Percentiles rank a stretch among this genome's conserved stretches.
These are phyloP conservation scores for Phytophthora agathidicida DNA, from an alignment of 352 stramenopile genomes.

Conservation along the genomic window DNA sequence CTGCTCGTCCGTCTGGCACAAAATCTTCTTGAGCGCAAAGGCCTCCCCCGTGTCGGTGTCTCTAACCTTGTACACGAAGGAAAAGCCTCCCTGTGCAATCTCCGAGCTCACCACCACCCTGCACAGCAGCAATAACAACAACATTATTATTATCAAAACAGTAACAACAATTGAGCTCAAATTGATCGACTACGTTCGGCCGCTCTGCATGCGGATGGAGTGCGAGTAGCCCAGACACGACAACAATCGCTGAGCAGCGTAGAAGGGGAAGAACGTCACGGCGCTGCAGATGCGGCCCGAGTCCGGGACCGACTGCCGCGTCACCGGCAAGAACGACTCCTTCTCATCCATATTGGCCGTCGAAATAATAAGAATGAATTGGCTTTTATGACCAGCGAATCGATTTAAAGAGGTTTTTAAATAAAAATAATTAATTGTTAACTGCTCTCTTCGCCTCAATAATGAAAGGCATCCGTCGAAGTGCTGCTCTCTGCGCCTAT, in stretches of 20 bases:
- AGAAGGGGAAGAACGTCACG: slow-evolving; percentile 67
- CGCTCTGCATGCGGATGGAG: slow-evolving; percentile 73
- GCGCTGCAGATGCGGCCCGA: slow-evolving; percentile 52
- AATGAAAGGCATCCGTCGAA: slow-evolving; percentile 15
- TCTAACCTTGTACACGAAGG: slow-evolving; percentile 81
- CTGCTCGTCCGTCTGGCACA: slow-evolving; percentile 88
- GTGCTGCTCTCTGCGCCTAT: not conserved
- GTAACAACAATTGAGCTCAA: no score
- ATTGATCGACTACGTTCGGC: no score
- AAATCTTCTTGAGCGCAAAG: slow-evolving; percentile 91
- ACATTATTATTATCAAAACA: slow-evolving; percentile 5
- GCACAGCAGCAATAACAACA: slow-evolving; percentile 6
- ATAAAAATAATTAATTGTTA: no score
- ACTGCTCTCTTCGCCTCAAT: not conserved
- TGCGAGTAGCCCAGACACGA: slow-evolving; percentile 78
- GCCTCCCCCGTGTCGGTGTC: slow-evolving; percentile 74
- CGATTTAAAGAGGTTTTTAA: no score
- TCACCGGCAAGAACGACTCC: slow-evolving; percentile 41
- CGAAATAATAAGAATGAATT: no score
- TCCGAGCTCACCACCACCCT: slow-evolving; percentile 66
- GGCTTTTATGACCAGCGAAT: no score
- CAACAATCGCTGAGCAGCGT: slow-evolving; percentile 64
- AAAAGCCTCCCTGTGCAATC: slow-evolving; percentile 89
- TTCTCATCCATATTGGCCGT: slow-evolving; percentile 31
- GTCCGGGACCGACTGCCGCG: slow-evolving; percentile 13